Evolutionary conservation across 2,329 filamentous ascomycete species (phyloP), one percentile per base, ranked within the genome.

Genomic region (Zymoseptoria crescenta): DNA sequence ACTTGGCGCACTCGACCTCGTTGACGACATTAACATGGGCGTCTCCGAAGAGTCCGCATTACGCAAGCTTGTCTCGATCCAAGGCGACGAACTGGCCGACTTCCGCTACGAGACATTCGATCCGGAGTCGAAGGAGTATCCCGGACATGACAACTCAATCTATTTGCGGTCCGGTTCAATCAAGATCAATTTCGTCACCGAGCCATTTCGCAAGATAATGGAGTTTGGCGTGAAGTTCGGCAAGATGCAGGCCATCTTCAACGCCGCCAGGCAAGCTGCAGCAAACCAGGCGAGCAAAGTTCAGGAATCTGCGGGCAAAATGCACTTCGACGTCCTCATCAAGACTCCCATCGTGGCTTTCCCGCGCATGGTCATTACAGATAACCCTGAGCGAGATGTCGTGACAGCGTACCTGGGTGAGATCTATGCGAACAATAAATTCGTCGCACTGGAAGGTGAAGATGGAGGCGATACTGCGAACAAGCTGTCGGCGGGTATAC

Each of bases 241-340:
- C 61, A 96, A 96, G 75, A 99, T 99, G 94, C 94, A 99, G 74
- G 93, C 94, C 21, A 88, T 99, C 56, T 99, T 96, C 79, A 99
- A 99, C 70, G 93, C 94, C 49, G 94, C 95, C 10, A 85, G 95
- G 35, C 91, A 96, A 74, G 95, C 93, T 48, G 94, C 95, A 2
- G 90, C 94, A 48, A 93, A 89, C 62, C 92, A 96, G 73, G 95
- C 94, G 8, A 96, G 84, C 59, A 92, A 96, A 70, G 84, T 99
- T 5, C 94, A 97, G 70, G 88, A 97, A 69, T 92, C 86, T 69
- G 89, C 89, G 0, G 90, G 87, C 69, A 91, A 90, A 64, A 89
- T 97, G 78, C 92, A 95, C 71, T 96, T 96, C 59, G 94, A 99
- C 69, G 84, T 99, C 20, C 81, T 95, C 20, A 84, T 99, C 70